Evolutionary conservation across 305 asterid species (phyloP), one percentile per base, ranked within the genome.

Genomic region (Fraxinus velutina): DNA sequence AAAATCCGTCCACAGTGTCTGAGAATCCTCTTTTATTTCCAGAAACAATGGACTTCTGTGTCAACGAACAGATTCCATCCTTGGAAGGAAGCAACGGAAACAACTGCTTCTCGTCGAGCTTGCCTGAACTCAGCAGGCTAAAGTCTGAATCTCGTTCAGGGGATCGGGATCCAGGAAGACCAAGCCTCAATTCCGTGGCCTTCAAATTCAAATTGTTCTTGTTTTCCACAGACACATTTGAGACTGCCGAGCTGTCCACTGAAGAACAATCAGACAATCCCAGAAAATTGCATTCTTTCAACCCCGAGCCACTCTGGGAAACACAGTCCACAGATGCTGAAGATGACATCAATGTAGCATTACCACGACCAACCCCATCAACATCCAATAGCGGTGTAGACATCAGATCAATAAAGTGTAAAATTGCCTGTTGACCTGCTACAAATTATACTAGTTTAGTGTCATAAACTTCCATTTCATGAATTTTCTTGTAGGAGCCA

Each of bases 91-190:
- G 87, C 88, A 94, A 81, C 0, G 98, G 98, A 83, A 92, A 94
- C 87, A 94, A 82, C 4, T 85, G 93, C 87, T 94, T 92, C 87
- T 94, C 97, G 15, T 90, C 95, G 62, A 91, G 83, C 75, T 84
- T 84, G 17, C 73, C 90, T 1, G 88, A 55, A 84, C 81, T 82
- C 62, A 84, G 71, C 64, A 79, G 82, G 77, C 84, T 75, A 24
- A 89, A 86, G 29, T 90, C 93, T 0, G 90, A 80, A 55, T 86
- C 92, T 47, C 93, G 84, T 78, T 88, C 91, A 0, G 96, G 95
- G 60, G 96, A 94, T 76, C 90, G 96, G 36, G 96, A 92, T 83
- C 98, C 98, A 15, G 98, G 98, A 78, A 94, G 97, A 78, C 98
- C 96, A 82, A 94, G 97, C 89, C 95, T 90, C 88, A 94, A 70